These are phyloP conservation scores for Tricholoma flavovirens DNA, from an alignment of 768 basidiomycete species.

Conservation along the genomic window DNA sequence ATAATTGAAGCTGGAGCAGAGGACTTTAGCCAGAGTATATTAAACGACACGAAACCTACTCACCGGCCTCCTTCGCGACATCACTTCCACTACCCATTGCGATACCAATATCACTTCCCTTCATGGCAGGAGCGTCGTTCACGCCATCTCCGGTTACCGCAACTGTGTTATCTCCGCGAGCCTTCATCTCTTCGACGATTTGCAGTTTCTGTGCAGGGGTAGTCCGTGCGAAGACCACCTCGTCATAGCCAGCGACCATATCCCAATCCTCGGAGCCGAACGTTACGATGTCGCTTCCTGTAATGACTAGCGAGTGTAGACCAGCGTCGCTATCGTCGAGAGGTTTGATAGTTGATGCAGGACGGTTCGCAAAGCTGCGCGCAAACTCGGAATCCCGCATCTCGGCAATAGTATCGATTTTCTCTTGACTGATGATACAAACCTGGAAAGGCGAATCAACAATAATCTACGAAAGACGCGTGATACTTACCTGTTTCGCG, in stretches of 20 bases:
- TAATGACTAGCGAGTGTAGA: constrained; percentile 34
- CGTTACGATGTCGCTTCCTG: constrained; percentile 22
- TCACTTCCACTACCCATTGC: constrained; percentile 52
- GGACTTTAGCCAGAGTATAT: neutral
- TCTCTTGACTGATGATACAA: neutral
- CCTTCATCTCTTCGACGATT: constrained; percentile 56
- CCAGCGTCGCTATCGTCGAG: constrained; percentile 1
- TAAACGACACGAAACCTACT: neutral
- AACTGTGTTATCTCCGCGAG: constrained; percentile 40
- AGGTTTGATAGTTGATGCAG: neutral
- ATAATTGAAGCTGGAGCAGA: constrained; percentile 44
- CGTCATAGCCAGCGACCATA: constrained; percentile 15
- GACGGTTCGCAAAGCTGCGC: neutral
- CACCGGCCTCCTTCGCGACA: constrained; percentile 30
- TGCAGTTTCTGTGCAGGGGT: constrained; percentile 60
- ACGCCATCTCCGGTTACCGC: constrained; percentile 67
- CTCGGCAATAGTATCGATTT: neutral
- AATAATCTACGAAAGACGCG: constrained; percentile 19
- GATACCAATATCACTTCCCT: constrained; percentile 57
- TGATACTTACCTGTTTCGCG: constrained; percentile 55
- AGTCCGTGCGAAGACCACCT: constrained; percentile 58
- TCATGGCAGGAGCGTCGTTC: constrained; percentile 54
- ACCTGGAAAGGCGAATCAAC: neutral
- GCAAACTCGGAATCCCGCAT: neutral
- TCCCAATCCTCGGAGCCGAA: neutral